These are phyloP conservation scores for Cordyceps cicadae DNA, from an alignment of 2,329 filamentous ascomycete species.

Conservation along the genomic window DNA sequence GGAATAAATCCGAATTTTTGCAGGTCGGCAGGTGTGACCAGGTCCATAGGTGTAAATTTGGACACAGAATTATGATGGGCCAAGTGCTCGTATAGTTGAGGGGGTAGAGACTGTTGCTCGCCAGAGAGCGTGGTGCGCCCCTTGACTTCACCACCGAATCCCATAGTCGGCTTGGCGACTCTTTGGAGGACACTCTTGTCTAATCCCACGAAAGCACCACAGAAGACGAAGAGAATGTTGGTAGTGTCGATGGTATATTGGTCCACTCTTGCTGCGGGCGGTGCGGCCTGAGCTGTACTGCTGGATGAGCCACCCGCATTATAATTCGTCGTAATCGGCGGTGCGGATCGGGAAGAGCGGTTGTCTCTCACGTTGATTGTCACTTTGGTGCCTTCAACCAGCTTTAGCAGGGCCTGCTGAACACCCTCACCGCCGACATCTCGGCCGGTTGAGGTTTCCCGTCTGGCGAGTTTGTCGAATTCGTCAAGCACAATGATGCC, in stretches of 20 bases:
- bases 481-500: conserved; percentile 96
- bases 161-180: conserved; percentile 78
- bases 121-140: conserved; percentile 40
- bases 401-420: conserved; percentile 89
- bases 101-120: conserved; percentile 53
- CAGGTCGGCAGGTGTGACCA: conserved; percentile 66
- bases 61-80: conserved; percentile 41
- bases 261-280: conserved; percentile 45
- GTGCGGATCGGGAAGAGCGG: conserved; percentile 46
- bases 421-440: conserved; percentile 96
- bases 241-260: conserved; percentile 78
- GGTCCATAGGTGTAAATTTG: conserved; percentile 54
- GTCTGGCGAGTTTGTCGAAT: conserved; percentile 91
- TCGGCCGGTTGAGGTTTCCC: conserved; percentile 78
- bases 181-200: conserved; percentile 81
- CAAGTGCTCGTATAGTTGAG: conserved; percentile 49
- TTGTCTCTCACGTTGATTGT: conserved; percentile 84
- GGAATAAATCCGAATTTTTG: conserved; percentile 88
- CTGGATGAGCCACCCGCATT: conserved; percentile 35
- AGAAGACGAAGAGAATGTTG: conserved; percentile 96
- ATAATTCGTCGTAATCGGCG: conserved; percentile 46
- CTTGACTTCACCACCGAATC: conserved; percentile 79
- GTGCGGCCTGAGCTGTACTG: conserved; percentile 36
- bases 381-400: conserved; percentile 90
- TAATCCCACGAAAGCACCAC: conserved; percentile 86